These are phyloP conservation scores for Capsicum pubescens DNA, from an alignment of 257 asterid species.

Conservation along the genomic window DNA sequence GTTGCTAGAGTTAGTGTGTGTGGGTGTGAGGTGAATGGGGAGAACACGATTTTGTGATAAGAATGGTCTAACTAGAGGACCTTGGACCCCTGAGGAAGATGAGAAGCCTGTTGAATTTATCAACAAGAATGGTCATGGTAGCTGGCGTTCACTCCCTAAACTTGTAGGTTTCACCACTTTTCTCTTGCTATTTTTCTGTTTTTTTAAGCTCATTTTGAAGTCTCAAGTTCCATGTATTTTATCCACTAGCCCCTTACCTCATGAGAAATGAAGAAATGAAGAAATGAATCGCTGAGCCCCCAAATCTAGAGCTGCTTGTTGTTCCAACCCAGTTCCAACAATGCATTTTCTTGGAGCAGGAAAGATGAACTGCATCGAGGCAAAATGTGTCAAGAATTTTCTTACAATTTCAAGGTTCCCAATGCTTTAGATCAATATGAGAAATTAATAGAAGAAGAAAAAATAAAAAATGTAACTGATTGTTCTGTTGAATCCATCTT, in stretches of 20 bases:
- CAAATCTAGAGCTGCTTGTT: too few relatives aligned
- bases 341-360: too few relatives aligned
- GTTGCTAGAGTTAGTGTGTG: slow-evolving; percentile 24
- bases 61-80: slow-evolving; percentile 89
- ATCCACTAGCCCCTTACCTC: background rate
- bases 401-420: background rate
- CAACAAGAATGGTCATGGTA: slow-evolving; percentile 82
- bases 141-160: slow-evolving; percentile 91
- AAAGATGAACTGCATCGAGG: too few relatives aligned
- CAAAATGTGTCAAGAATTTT: too few relatives aligned
- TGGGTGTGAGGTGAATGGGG: slow-evolving; percentile 57
- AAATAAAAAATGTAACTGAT: background rate
- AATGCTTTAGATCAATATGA: background rate
- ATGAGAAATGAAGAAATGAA: background rate
- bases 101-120: slow-evolving; percentile 69
- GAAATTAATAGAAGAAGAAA: background rate
- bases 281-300: too few relatives aligned
- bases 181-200: background rate
- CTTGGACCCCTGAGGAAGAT: slow-evolving; percentile 95
- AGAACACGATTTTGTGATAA: slow-evolving; percentile 92
- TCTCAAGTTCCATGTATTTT: background rate
- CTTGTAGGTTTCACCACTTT: slow-evolving; percentile 59
- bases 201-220: background rate
- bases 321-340: too few relatives aligned
- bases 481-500: background rate